A percentile compares a stretch with the other conserved stretches of the same genome.
Conservation (phyloP, 1,284 basidiomycete species). For the Leccinum fallax region DNA sequence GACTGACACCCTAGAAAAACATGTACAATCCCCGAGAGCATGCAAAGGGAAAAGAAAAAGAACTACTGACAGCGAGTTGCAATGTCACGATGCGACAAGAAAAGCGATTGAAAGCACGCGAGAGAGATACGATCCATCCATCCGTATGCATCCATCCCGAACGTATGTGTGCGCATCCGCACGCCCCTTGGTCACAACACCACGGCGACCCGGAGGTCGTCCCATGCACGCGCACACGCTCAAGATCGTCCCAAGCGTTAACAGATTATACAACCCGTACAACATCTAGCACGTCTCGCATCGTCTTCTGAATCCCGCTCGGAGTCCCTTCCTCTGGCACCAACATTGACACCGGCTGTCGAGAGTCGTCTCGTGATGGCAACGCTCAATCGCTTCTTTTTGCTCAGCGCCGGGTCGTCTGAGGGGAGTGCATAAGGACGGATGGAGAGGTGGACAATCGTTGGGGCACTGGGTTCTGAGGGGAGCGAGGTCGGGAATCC, state of each 20-base stretch:
- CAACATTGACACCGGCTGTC: slow-evolving; percentile 3
- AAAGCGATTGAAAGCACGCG: slow-evolving; percentile 1
- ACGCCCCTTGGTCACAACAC: neutral
- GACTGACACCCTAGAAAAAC: slow-evolving; percentile 1
- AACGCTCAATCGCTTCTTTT: slow-evolving; percentile 52
- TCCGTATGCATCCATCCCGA: neutral
- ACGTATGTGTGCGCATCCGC: neutral
- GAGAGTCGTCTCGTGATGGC: slow-evolving; percentile 27
- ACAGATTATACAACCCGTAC: slow-evolving; percentile 25
- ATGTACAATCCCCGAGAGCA: slow-evolving; percentile 4
- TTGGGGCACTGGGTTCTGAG: slow-evolving; percentile 37
- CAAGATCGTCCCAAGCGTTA: slow-evolving; percentile 7
- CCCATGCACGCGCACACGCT: neutral
- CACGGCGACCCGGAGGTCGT: neutral
- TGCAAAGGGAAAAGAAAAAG: neutral
- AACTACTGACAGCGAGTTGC: neutral
- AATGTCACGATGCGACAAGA: neutral
- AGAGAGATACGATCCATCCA: slow-evolving; percentile 1
- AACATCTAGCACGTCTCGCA: slow-evolving; percentile 16
- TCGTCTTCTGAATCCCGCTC: slow-evolving; percentile 11
- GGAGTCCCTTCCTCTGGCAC: slow-evolving; percentile 7
- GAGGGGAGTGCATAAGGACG: slow-evolving; percentile 60
- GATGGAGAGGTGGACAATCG: slow-evolving; percentile 82
- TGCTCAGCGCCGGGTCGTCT: slow-evolving; percentile 49
- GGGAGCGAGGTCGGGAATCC: slow-evolving; percentile 45